These are phyloP conservation scores for Raffaelea ambrosiae DNA, from an alignment of 2,329 filamentous ascomycete genomes.

Conservation along the genomic window DNA sequence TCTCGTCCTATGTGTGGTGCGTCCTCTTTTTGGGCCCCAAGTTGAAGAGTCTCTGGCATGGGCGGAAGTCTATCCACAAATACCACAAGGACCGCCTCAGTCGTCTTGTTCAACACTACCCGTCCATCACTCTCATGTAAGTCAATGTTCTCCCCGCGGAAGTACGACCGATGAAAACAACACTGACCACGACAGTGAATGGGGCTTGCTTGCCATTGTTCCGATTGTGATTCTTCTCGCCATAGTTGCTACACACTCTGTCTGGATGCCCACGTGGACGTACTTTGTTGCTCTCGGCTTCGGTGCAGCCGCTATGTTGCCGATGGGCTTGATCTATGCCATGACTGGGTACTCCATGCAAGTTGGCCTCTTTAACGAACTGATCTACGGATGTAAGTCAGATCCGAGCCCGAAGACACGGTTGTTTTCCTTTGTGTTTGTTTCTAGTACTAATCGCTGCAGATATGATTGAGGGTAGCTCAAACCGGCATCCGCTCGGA, in stretches of 20 bases:
- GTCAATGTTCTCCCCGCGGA: not conserved
- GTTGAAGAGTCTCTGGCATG: not conserved
- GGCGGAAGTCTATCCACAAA: not conserved
- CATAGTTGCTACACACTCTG: constrained; percentile 11
- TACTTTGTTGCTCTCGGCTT: constrained; percentile 14
- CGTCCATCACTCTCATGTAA: not conserved
- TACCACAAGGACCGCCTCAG: constrained; percentile 3
- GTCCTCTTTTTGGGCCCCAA: constrained; percentile 2
- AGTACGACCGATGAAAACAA: not conserved
- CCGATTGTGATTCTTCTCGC: constrained; percentile 11
- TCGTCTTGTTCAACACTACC: constrained; percentile 1
- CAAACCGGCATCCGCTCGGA: constrained; percentile 10
- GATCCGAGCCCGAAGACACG: too few species aligned
- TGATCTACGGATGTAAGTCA: constrained; percentile 11
- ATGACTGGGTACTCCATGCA: constrained; percentile 13
- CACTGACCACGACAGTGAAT: not conserved
- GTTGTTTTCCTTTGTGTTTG: not conserved
- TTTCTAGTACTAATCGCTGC: not conserved
- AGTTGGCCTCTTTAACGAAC: constrained; percentile 13
- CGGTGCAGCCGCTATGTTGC: constrained; percentile 13
- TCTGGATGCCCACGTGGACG: constrained; percentile 14
- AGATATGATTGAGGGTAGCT: constrained; percentile 13
- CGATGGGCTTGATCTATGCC: constrained; percentile 14
- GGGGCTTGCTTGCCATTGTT: not conserved
- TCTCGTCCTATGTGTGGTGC: constrained; percentile 4